Evolutionary conservation across 352 stramenopile species (phyloP).

Genomic region (Phytophthora agathidicida): DNA sequence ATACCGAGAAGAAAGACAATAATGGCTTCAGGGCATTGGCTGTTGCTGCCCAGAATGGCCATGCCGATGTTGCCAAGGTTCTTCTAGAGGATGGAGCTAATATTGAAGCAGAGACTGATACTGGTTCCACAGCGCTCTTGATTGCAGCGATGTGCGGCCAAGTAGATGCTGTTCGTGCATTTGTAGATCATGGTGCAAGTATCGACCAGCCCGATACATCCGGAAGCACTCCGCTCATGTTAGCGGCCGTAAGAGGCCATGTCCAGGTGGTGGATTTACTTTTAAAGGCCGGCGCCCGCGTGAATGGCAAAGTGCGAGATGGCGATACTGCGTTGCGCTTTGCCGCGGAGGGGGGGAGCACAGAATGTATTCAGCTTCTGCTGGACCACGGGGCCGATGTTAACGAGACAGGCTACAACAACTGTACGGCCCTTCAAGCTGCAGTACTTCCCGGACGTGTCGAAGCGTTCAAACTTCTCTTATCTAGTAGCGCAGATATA

Average conservation of each 20-base stretch:
- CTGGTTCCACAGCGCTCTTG: constrained; percentile 7
- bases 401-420: neutral
- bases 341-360: neutral
- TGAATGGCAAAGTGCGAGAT: neutral
- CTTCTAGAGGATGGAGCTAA: neutral
- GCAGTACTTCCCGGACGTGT: neutral
- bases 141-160: constrained; percentile 1
- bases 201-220: neutral
- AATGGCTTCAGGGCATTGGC: constrained; percentile 1
- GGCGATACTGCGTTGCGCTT: neutral
- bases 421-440: neutral
- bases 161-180: too few species aligned
- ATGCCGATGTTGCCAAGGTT: neutral
- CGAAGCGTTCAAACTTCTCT: neutral
- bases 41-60: neutral
- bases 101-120: neutral
- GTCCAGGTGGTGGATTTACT: neutral
- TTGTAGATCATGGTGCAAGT: neutral
- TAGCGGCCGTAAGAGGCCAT: neutral
- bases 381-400: constrained; percentile 6
- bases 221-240: constrained; percentile 7
- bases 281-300: neutral
- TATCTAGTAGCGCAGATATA: neutral
- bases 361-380: too few species aligned
- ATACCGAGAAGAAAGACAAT: neutral